Evolutionary conservation across 139 green algal genomes (phyloP).

Genomic region (Auxenochlorella pyrenoidosa): DNA sequence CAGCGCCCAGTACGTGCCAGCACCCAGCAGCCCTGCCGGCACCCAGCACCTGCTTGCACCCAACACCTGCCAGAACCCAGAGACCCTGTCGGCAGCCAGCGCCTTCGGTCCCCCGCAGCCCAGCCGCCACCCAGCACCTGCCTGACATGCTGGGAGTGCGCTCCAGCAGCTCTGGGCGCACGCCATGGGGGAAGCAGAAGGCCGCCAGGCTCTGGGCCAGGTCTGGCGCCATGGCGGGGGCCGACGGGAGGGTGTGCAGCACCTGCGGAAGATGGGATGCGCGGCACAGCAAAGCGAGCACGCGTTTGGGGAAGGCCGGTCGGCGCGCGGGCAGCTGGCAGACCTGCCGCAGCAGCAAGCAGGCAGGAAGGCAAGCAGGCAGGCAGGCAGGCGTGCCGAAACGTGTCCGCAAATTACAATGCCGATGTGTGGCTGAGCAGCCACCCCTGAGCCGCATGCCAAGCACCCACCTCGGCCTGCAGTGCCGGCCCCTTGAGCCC

Average conservation of each 20-base stretch:
- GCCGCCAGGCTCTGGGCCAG: slow-evolving; percentile 55
- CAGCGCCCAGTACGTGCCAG: too few species aligned
- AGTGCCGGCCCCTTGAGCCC: slow-evolving; percentile 39
- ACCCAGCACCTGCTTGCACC: neutral
- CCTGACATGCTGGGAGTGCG: slow-evolving; percentile 69
- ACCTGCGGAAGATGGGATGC: slow-evolving; percentile 43
- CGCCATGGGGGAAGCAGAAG: slow-evolving; percentile 85
- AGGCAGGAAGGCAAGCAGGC: neutral
- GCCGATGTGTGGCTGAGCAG: too few species aligned
- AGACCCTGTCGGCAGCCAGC: neutral
- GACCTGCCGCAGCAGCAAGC: too few species aligned
- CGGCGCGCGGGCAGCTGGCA: too few species aligned
- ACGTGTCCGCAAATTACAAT: too few species aligned
- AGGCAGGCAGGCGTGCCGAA: neutral
- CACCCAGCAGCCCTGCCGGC: neutral
- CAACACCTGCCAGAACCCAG: neutral
- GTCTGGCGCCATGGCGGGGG: slow-evolving; percentile 39
- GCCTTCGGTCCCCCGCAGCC: too few species aligned
- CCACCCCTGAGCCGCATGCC: neutral
- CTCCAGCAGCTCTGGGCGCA: slow-evolving; percentile 71
- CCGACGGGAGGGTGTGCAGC: slow-evolving; percentile 62
- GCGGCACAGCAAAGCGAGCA: neutral
- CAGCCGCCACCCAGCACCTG: neutral
- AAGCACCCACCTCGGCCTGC: neutral
- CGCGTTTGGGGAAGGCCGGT: too few species aligned